Conservation (phyloP, 768 basidiomycete genomes). For the Amanita pallidorosea region DNA sequence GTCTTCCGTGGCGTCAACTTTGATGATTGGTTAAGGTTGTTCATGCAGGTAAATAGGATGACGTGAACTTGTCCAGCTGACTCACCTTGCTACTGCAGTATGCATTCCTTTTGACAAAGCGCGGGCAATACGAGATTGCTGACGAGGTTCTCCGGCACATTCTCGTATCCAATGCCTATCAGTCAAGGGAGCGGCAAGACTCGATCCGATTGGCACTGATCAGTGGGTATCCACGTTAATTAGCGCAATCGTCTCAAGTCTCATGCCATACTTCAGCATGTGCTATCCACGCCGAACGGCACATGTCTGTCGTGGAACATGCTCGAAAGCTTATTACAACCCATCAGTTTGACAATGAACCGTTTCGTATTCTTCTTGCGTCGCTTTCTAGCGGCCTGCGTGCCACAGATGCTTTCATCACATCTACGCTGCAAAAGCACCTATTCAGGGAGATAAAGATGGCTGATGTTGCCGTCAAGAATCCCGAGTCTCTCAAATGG, state of each 20-base stretch:
- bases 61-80: neutral
- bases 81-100: slow-evolving; percentile 36
- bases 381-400: slow-evolving; percentile 61
- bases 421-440: slow-evolving; percentile 74
- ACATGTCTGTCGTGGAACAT: slow-evolving; percentile 57
- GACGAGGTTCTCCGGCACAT: slow-evolving; percentile 74
- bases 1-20: slow-evolving; percentile 76
- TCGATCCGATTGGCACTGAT: slow-evolving; percentile 69
- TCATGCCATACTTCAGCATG: slow-evolving; percentile 42
- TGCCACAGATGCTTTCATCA: slow-evolving; percentile 68
- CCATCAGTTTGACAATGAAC: slow-evolving; percentile 84
- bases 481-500: slow-evolving; percentile 52
- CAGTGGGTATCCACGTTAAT: slow-evolving; percentile 33
- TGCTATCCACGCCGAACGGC: slow-evolving; percentile 47
- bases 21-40: slow-evolving; percentile 75
- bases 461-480: slow-evolving; percentile 53
- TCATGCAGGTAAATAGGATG: slow-evolving; percentile 60
- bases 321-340: slow-evolving; percentile 62
- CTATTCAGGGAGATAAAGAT: slow-evolving; percentile 71
- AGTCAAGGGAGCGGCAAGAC: slow-evolving; percentile 48
- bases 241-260: neutral
- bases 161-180: slow-evolving; percentile 63
- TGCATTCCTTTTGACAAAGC: slow-evolving; percentile 55
- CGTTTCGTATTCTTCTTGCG: slow-evolving; percentile 66
- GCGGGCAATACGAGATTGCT: slow-evolving; percentile 53